These are phyloP conservation scores for Prunus armeniaca DNA, from an alignment of 306 rosid genomes.

Conservation along the genomic window DNA sequence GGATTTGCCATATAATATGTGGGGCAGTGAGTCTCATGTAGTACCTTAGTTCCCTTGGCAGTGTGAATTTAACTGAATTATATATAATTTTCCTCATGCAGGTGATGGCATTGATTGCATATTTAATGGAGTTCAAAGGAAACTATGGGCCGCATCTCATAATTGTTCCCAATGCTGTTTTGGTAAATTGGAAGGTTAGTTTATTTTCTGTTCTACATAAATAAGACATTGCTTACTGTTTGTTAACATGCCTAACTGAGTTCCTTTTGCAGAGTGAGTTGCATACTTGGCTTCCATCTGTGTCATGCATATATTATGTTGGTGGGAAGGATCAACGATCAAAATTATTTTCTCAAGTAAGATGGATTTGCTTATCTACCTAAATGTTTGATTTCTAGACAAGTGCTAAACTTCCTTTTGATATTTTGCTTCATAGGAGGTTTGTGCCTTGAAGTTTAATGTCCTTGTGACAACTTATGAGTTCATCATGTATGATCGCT, in stretches of 20 bases:
- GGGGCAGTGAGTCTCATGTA: constrained; percentile 13
- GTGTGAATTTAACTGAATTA: constrained; percentile 10
- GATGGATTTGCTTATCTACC: constrained; percentile 33
- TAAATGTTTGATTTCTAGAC: constrained; percentile 1
- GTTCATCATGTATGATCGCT: constrained; percentile 99
- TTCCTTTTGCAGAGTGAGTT: constrained; percentile 79
- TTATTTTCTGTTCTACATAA: not conserved
- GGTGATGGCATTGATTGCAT: constrained; percentile 99
- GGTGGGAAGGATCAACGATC: constrained; percentile 90
- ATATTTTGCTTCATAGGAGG: constrained; percentile 53
- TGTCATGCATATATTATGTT: constrained; percentile 90
- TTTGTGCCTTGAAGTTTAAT: constrained; percentile 91
- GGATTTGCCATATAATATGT: constrained; percentile 16
- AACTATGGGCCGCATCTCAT: constrained; percentile 99
- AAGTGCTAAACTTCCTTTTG: constrained; percentile 22
- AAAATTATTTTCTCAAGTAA: constrained; percentile 88
- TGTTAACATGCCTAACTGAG: constrained; percentile 22
- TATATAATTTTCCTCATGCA: constrained; percentile 28
- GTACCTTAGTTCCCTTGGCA: constrained; percentile 1
- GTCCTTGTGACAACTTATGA: constrained; percentile 99
- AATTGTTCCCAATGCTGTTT: constrained; percentile 96
- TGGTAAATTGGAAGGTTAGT: constrained; percentile 98
- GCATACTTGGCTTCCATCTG: constrained; percentile 91
- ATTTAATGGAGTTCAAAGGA: constrained; percentile 97
- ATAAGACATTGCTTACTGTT: not conserved